These are phyloP conservation scores for Sphaerulina musiva DNA, from an alignment of 2,329 filamentous ascomycete genomes.

Conservation along the genomic window DNA sequence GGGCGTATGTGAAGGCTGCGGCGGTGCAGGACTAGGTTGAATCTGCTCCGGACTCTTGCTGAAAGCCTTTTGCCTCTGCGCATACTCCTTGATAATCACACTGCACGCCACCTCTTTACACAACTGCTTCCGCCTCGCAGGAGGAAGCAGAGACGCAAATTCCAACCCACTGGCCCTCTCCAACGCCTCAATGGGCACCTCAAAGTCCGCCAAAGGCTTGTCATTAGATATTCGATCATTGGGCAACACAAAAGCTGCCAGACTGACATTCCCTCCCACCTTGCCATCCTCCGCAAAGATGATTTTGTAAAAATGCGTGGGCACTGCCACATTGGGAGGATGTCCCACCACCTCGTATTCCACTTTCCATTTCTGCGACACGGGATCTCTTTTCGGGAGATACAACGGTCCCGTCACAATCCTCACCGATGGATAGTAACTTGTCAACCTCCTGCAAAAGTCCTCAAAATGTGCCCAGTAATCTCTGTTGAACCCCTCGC, in stretches of 20 bases:
- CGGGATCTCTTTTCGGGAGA: constrained; percentile 71
- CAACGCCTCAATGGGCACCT: constrained; percentile 87
- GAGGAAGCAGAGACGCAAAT: constrained; percentile 74
- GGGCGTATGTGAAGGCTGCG: not conserved
- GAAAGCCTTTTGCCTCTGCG: constrained; percentile 49
- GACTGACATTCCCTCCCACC: constrained; percentile 63
- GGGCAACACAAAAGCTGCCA: constrained; percentile 91
- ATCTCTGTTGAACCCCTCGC: constrained; percentile 96
- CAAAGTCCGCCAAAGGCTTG: constrained; percentile 83
- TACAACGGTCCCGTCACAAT: constrained; percentile 93
- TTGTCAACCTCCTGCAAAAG: constrained; percentile 80
- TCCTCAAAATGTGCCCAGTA: constrained; percentile 99
- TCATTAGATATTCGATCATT: constrained; percentile 83
- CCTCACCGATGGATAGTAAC: constrained; percentile 74
- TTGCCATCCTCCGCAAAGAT: constrained; percentile 85
- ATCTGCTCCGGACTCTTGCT: constrained; percentile 26
- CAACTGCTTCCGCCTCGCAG: constrained; percentile 65
- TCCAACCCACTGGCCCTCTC: constrained; percentile 89
- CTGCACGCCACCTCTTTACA: constrained; percentile 83
- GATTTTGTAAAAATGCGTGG: constrained; percentile 99
- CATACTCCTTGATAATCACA: constrained; percentile 75
- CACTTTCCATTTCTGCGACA: constrained; percentile 91
- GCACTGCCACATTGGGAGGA: constrained; percentile 89
- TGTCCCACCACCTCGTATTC: constrained; percentile 91
- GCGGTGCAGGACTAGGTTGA: constrained; percentile 10